Evolutionary conservation across 2,329 filamentous ascomycete species (phyloP), one percentile per base, ranked within the genome.

Genomic region (Fusarium subtropicale): DNA sequence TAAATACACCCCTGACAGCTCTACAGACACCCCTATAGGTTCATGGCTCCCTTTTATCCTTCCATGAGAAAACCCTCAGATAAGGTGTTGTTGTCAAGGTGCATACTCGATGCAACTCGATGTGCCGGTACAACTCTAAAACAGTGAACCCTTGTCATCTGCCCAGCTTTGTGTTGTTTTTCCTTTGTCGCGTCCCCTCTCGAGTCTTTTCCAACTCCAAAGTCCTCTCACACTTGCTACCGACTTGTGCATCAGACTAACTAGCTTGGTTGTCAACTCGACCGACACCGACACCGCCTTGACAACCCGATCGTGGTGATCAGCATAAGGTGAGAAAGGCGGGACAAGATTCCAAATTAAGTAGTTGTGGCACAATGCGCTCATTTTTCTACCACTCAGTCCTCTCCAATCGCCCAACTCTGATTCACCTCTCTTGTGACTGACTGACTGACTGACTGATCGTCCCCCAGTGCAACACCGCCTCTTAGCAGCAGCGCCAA

Each of bases 71-170:
- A 39, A 52, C 65, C 61, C 60, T 69, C 61, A 74, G 71, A 73
- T 73, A 74, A 73, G 71, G 59, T 64, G 56, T 66, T 63, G 65
- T 47, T 63, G 62, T 45, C 59, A 61, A 65, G 44, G 59, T 66
- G 42, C 39, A 33, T 60, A 66, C 58, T 71, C 51, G 47, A 67
- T 64, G 50, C 26, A 53, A 66, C 63, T 52, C 18, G 51, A 67
- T 56, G 41, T 71, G 63, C 66, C 66, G 69, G 69, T 60, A 66
- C 64, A 73, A 71, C 71, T 74, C 59, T 67, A 74, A 69, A 69
- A 59, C 33, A 52, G 53, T 33, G 48, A 53, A 58, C 39, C 56
- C 55, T 60, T 46, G 50, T 30, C 16, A 39, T 28, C 47, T 56
- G 39, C 39, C 50, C 28, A 73, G 64, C 57, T 59, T 46, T 61